phyloP scores from a whole-genome alignment of 2,329 filamentous ascomycete genomes.

The Colletotrichum aenigma region DNA sequence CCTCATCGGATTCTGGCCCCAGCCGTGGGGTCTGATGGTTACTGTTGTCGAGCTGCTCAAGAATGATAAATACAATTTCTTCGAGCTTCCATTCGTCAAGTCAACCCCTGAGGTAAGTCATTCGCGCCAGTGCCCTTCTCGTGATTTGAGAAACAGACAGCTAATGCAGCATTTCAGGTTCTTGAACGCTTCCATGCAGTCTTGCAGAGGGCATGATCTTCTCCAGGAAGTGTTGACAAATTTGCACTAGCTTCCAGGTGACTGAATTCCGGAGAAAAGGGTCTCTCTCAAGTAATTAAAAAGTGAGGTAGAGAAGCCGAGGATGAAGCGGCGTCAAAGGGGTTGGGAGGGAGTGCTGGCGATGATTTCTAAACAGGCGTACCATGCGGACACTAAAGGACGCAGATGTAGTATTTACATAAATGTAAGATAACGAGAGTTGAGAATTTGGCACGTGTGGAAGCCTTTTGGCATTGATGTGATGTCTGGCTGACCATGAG shows the following conservation, averaged over 20 bases:
- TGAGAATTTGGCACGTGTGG: not conserved
- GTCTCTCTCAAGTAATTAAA: not conserved
- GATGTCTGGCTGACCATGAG: not conserved
- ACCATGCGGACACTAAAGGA: not conserved
- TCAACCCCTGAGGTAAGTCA: constrained; percentile 78
- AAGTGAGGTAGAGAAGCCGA: not conserved
- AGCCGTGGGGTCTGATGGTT: constrained; percentile 93
- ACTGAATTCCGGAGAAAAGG: not conserved
- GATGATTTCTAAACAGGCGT: not conserved
- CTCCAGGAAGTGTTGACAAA: not conserved
- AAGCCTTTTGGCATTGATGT: not conserved
- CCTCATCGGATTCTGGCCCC: constrained; percentile 85
- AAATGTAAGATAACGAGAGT: constrained; percentile 11
- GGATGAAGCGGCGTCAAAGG: not conserved
- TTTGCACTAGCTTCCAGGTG: not conserved
- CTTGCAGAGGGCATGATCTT: not conserved
- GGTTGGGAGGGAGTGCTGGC: not conserved
- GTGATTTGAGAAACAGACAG: not conserved
- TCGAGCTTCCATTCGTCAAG: constrained; percentile 92
- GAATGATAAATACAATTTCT: constrained; percentile 90
- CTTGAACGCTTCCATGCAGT: constrained; percentile 22
- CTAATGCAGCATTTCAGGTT: constrained; percentile 7
- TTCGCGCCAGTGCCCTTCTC: not conserved
- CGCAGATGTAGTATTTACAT: constrained; percentile 1
- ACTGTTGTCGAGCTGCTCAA: constrained; percentile 89